Percentiles rank a stretch among this genome's conserved stretches.
phyloP scores from a whole-genome alignment of 192 early-diverging fungal species.

The Dissophora ornata region DNA sequence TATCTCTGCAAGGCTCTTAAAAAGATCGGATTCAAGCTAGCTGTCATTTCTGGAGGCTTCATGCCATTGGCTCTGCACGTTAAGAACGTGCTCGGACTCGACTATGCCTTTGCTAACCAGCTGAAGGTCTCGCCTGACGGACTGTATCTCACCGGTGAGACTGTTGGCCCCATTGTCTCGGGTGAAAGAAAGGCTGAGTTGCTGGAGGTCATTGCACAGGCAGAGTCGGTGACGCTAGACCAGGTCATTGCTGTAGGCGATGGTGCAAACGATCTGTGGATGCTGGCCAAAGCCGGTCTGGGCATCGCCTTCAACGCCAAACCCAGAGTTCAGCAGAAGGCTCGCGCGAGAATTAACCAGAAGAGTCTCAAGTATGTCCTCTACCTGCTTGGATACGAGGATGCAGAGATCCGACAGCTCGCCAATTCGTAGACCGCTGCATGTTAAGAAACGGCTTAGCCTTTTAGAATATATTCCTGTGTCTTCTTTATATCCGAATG shows the following conservation, averaged over 20 bases:
- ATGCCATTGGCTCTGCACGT: conserved; percentile 93
- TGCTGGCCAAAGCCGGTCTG: conserved; percentile 92
- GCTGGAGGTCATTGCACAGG: conserved; percentile 95
- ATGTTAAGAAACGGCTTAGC: too few species aligned
- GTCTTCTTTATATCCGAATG: conserved; percentile 3
- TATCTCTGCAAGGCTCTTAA: conserved; percentile 91
- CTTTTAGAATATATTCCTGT: too few species aligned
- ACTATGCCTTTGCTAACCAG: conserved; percentile 99
- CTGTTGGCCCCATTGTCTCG: conserved; percentile 89
- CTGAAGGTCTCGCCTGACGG: conserved; percentile 90
- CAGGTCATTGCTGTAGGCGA: conserved; percentile 98
- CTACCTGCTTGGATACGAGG: conserved; percentile 89
- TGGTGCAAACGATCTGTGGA: conserved; percentile 97
- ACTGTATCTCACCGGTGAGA: conserved; percentile 84
- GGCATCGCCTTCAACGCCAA: conserved; percentile 99
- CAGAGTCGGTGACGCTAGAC: conserved; percentile 84
- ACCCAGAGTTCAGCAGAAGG: conserved; percentile 94
- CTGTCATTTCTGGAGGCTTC: conserved; percentile 97
- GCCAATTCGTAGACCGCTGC: conserved; percentile 28
- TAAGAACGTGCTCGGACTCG: conserved; percentile 88
- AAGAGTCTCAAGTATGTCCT: conserved; percentile 91
- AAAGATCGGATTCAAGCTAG: conserved; percentile 92
- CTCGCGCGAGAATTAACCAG: conserved; percentile 91
- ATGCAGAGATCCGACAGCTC: conserved; percentile 77
- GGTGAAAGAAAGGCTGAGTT: conserved; percentile 94